Evolutionary conservation across 805 yeast species (phyloP), one percentile per base, ranked within the genome.

Genomic region (Kluyveromyces aestuarii): DNA sequence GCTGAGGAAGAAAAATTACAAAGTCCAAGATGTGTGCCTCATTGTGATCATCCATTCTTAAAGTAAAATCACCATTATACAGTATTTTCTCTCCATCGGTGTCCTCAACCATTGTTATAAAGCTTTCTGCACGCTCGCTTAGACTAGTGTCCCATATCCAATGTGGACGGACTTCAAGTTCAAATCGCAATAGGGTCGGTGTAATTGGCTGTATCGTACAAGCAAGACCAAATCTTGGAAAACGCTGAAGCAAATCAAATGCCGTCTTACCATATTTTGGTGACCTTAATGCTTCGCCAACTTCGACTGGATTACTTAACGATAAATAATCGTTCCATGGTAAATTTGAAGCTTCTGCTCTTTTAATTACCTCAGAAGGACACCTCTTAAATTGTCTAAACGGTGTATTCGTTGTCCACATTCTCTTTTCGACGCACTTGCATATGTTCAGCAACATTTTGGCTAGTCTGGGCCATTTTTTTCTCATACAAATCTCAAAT

Each of bases 401-500:
- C 0, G 98, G 96, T 0, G 96, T 80, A 52, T 79, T 82, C 0
- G 91, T 79, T 11, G 79, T 61, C 99, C 99, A 95, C 69, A 87
- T 73, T 45, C 96, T 69, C 48, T 71, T 75, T 47, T 86, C 96
- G 19, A 89, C 84, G 80, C 86, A 81, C 54, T 87, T 85, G 61
- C 91, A 83, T 10, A 91, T 52, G 47, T 80, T 80, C 11, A 89
- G 72, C 1, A 84, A 60, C 1, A 67, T 51, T 54, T 74, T 76
- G 0, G 95, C 72, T 13, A 84, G 63, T 18, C 71, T 61, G 0
- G 96, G 74, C 95, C 96, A 89, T 10, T 76, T 74, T 54, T 82
- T 85, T 47, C 74, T 72, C 42, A 86, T 55, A 9, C 86, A 77
- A 35, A 93, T 78, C 60, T 91, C 96, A 62, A 77, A 81, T 53